Evolutionary conservation across 148 eudicot species (phyloP).

Genomic region (Dianthus caryophyllus): DNA sequence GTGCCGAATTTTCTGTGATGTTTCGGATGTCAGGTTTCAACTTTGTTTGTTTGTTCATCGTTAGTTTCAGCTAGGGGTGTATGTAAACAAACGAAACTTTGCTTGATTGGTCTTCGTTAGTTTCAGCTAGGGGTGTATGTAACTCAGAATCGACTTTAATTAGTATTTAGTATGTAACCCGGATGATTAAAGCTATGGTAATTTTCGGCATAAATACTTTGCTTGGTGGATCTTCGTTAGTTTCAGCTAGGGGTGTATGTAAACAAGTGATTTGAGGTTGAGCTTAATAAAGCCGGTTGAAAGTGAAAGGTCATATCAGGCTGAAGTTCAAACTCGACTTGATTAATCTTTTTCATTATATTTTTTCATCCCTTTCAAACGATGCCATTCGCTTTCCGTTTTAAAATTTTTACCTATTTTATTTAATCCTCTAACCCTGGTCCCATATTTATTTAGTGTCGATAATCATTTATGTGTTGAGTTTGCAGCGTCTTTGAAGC

Average conservation of each 20-base stretch:
- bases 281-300: background rate
- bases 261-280: background rate
- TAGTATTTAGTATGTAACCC: no score
- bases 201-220: no score
- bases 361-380: background rate
- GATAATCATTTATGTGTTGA: no score
- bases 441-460: background rate
- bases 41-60: no score
- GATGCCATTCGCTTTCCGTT: background rate
- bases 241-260: no score
- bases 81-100: no score
- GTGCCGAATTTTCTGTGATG: background rate
- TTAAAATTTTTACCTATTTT: background rate
- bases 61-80: no score
- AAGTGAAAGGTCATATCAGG: background rate
- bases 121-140: no score
- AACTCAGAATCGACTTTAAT: no score
- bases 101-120: no score
- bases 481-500: slow-evolving; percentile 65
- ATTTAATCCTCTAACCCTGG: background rate
- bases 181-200: no score
- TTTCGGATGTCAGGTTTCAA: background rate
- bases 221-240: no score
- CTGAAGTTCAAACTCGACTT: background rate
- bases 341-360: background rate